Conservation (phyloP, 177 flowering plant genomes). For the Telopea speciosissima region DNA sequence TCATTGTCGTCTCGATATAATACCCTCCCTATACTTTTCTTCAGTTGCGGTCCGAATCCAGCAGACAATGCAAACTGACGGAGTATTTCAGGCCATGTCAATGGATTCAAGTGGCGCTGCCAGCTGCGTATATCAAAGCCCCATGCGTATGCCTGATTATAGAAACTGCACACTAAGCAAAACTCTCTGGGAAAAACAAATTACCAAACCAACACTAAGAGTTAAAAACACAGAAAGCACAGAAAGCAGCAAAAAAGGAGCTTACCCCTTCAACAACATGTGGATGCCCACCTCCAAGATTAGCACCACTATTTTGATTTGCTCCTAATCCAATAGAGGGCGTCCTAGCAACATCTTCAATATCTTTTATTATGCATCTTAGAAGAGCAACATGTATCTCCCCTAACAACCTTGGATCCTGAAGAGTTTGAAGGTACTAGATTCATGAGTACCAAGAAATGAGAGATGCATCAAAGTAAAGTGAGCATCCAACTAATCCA, state of each 20-base stretch:
- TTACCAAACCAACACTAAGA: neutral
- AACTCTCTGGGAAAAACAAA: neutral
- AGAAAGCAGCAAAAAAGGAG: constrained; percentile 5
- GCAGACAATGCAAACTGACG: constrained; percentile 82
- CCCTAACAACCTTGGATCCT: constrained; percentile 82
- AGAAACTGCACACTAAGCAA: constrained; percentile 2
- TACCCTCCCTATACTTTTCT: constrained; percentile 41
- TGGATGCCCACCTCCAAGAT: constrained; percentile 93
- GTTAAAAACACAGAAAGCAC: neutral
- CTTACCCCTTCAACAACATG: constrained; percentile 91
- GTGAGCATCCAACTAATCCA: neutral
- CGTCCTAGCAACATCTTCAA: constrained; percentile 89
- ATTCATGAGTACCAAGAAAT: constrained; percentile 2
- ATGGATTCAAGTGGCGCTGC: constrained; percentile 71
- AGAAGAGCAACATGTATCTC: constrained; percentile 83
- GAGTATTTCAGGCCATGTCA: constrained; percentile 94
- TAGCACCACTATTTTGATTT: constrained; percentile 58
- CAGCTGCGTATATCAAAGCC: constrained; percentile 87
- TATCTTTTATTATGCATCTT: constrained; percentile 71
- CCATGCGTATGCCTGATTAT: constrained; percentile 84
- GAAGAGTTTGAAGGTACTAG: constrained; percentile 9
- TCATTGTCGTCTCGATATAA: constrained; percentile 63
- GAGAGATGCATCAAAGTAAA: neutral
- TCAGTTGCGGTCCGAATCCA: constrained; percentile 80
- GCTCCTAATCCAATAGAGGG: constrained; percentile 57